Conservation (phyloP, 2,329 filamentous ascomycete genomes). For the Microcyclospora pomicola region DNA sequence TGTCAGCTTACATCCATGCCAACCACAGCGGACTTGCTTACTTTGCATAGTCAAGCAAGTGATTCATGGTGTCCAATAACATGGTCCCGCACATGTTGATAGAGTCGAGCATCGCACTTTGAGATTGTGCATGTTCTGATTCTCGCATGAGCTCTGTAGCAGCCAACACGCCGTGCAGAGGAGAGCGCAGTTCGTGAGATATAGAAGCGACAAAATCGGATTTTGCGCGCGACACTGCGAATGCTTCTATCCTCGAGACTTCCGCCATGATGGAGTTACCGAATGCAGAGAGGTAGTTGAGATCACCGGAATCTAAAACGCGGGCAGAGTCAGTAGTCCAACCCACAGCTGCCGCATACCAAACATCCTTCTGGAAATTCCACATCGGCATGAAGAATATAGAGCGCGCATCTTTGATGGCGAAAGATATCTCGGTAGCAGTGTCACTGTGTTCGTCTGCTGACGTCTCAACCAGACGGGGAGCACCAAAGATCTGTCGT, state of each 20-base stretch:
- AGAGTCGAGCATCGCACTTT: slow-evolving; percentile 33
- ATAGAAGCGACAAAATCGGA: slow-evolving; percentile 37
- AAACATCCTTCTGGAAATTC: slow-evolving; percentile 19
- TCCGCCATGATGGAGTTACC: slow-evolving; percentile 28
- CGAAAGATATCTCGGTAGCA: background rate
- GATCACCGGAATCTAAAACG: slow-evolving; percentile 24
- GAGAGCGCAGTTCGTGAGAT: slow-evolving; percentile 37
- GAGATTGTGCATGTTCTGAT: slow-evolving; percentile 27
- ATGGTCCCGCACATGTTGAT: slow-evolving; percentile 36
- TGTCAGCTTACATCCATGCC: background rate
- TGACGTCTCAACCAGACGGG: background rate
- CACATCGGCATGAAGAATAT: slow-evolving; percentile 37
- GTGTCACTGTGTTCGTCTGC: background rate
- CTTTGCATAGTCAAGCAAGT: slow-evolving; percentile 24
- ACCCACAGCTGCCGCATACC: slow-evolving; percentile 23
- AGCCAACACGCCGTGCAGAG: slow-evolving; percentile 32
- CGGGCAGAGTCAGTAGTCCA: slow-evolving; percentile 29
- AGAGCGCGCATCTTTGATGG: slow-evolving; percentile 15
- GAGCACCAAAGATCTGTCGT: background rate
- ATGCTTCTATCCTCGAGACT: slow-evolving; percentile 24
- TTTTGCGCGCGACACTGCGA: slow-evolving; percentile 33
- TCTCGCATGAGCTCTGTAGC: slow-evolving; percentile 35
- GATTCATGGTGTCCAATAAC: slow-evolving; percentile 32
- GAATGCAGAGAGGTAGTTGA: slow-evolving; percentile 31
- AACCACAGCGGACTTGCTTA: too few species aligned